Conservation (phyloP, 129 eudicot genomes). For the Lactuca sativa region DNA sequence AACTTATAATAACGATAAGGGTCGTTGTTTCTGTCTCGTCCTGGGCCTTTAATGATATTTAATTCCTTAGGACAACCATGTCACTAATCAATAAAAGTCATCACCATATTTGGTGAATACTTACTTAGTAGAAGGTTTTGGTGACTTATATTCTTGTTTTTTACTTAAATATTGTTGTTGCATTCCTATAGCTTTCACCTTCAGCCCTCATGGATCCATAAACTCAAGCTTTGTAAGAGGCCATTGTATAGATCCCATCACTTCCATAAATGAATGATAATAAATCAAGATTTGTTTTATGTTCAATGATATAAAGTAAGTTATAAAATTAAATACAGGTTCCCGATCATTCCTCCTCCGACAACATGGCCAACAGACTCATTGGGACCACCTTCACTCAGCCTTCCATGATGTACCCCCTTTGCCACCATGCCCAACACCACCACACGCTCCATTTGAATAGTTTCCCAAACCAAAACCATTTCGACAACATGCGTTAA, state of each 20-base stretch:
- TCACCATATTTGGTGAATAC: too few species aligned
- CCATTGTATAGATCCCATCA: constrained; percentile 74
- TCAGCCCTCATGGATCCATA: constrained; percentile 80
- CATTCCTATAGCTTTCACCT: constrained; percentile 62
- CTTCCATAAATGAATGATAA: constrained; percentile 28
- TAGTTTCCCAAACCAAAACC: constrained; percentile 82
- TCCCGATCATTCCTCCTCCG: constrained; percentile 97
- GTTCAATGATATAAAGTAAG: neutral
- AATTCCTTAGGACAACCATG: too few species aligned
- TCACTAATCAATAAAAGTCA: too few species aligned
- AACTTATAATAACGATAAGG: too few species aligned
- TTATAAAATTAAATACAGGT: constrained; percentile 1
- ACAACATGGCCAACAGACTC: constrained; percentile 61
- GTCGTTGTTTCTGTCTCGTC: too few species aligned
- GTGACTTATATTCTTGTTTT: too few species aligned
- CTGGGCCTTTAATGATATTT: too few species aligned
- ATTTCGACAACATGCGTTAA: constrained; percentile 59
- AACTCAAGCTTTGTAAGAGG: constrained; percentile 71
- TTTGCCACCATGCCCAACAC: constrained; percentile 96
- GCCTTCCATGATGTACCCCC: constrained; percentile 69
- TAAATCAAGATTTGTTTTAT: neutral
- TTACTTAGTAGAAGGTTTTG: too few species aligned
- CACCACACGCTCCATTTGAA: constrained; percentile 90
- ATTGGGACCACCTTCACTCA: constrained; percentile 79
- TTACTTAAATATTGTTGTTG: constrained; percentile 27